Conservation (phyloP, 495 filamentous ascomycete genomes). For the Penicillium riverlandense region DNA sequence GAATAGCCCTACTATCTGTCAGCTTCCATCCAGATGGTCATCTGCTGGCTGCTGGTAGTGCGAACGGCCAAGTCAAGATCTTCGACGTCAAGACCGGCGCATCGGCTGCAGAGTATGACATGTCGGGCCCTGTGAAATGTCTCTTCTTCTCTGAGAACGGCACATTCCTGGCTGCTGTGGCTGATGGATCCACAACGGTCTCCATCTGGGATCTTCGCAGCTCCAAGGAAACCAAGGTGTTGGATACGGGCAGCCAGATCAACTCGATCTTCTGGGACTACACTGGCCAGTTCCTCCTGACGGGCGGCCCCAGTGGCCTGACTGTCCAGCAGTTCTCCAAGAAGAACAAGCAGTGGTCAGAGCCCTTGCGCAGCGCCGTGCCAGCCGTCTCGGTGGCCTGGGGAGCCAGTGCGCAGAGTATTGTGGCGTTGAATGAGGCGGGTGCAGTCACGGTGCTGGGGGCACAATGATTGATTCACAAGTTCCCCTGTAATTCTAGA, state of each 20-base stretch:
- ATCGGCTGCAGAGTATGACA: constrained; percentile 61
- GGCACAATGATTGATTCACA: constrained; percentile 35
- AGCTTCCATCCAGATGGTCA: constrained; percentile 95
- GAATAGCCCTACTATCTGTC: constrained; percentile 64
- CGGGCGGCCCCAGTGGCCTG: constrained; percentile 71
- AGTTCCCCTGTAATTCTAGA: constrained; percentile 24
- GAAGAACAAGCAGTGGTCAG: constrained; percentile 76
- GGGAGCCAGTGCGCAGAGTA: constrained; percentile 64
- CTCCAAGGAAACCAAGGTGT: constrained; percentile 63
- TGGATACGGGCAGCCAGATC: constrained; percentile 74
- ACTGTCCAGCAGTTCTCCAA: constrained; percentile 86
- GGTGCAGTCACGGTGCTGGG: constrained; percentile 65
- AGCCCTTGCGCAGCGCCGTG: constrained; percentile 70
- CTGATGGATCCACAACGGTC: constrained; percentile 64
- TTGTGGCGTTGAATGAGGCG: constrained; percentile 66
- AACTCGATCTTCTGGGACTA: constrained; percentile 81
- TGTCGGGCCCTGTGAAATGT: constrained; percentile 59
- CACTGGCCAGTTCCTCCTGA: constrained; percentile 86
- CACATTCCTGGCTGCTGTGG: constrained; percentile 82
- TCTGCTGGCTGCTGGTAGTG: constrained; percentile 76
- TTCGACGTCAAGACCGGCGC: constrained; percentile 73
- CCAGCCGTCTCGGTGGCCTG: constrained; percentile 67
- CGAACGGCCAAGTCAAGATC: constrained; percentile 70
- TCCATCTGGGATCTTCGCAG: constrained; percentile 90
- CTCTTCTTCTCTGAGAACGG: constrained; percentile 94